phyloP scores from a whole-genome alignment of 192 early-diverging fungal genomes.

The Linnemannia schmuckeri region DNA sequence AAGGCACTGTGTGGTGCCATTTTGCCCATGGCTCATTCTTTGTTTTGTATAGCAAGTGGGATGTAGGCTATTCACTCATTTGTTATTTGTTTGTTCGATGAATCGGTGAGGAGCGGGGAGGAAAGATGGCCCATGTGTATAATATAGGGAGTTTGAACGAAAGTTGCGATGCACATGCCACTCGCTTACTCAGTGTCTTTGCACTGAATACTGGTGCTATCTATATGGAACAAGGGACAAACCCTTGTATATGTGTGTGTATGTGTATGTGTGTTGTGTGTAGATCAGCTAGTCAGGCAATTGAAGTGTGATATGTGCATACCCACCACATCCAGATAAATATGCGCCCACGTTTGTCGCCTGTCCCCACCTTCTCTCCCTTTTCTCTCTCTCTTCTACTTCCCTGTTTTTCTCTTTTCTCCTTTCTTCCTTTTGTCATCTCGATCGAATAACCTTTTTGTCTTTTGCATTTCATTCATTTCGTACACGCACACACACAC shows the following conservation, averaged over 20 bases:
- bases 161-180: not conserved
- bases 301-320: not conserved
- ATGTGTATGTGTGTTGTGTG: too few relatives aligned
- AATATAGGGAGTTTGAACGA: not conserved
- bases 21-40: slow-evolving; percentile 5
- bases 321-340: not conserved
- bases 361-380: not conserved
- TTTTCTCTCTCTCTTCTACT: not conserved
- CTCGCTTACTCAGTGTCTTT: not conserved
- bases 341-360: not conserved
- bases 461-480: not conserved
- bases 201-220: too few relatives aligned
- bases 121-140: not conserved
- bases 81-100: slow-evolving; percentile 5
- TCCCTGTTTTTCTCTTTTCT: too few relatives aligned
- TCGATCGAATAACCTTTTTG: too few relatives aligned
- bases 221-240: too few relatives aligned
- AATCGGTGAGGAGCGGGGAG: not conserved
- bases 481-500: too few relatives aligned
- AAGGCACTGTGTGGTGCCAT: slow-evolving; percentile 20
- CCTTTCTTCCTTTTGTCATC: too few relatives aligned
- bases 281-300: too few relatives aligned
- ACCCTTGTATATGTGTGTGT: not conserved
- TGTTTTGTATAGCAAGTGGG: not conserved
- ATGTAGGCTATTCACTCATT: not conserved